These are phyloP conservation scores for Debaryomyces singareniensis DNA, from an alignment of 1,139 yeast genomes.

Conservation along the genomic window DNA sequence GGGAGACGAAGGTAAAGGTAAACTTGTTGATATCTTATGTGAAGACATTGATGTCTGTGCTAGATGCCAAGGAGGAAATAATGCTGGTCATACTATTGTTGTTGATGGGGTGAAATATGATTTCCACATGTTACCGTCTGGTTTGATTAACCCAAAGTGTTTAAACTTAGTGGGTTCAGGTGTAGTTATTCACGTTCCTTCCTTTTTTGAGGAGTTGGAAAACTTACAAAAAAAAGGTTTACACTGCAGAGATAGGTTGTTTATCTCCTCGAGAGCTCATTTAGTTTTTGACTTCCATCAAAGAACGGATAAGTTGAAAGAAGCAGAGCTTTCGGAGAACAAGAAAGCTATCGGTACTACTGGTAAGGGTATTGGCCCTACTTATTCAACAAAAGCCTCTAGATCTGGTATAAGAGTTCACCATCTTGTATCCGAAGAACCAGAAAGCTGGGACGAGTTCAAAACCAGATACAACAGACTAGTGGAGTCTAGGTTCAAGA, in stretches of 20 bases:
- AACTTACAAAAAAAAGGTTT: slow-evolving; percentile 78
- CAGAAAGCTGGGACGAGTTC: slow-evolving; percentile 91
- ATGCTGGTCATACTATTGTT: slow-evolving; percentile 98
- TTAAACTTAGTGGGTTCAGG: slow-evolving; percentile 90
- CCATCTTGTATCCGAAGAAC: slow-evolving; percentile 85
- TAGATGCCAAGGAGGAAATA: slow-evolving; percentile 98
- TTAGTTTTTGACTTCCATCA: slow-evolving; percentile 97
- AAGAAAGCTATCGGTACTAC: slow-evolving; percentile 97
- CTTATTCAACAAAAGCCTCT: slow-evolving; percentile 93
- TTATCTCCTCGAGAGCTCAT: slow-evolving; percentile 90
- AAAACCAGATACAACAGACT: slow-evolving; percentile 72
- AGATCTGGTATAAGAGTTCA: slow-evolving; percentile 97
- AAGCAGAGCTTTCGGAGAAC: slow-evolving; percentile 77
- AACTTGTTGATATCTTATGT: slow-evolving; percentile 88
- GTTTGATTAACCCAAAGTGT: slow-evolving; percentile 89
- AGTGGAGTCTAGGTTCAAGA: slow-evolving; percentile 70
- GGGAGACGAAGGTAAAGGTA: slow-evolving; percentile 99
- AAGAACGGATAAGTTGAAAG: slow-evolving; percentile 91
- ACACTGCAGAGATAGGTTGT: slow-evolving; percentile 71
- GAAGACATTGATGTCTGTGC: slow-evolving; percentile 96
- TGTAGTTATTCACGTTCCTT: slow-evolving; percentile 92
- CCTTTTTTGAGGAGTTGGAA: slow-evolving; percentile 82
- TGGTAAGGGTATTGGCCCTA: slow-evolving; percentile 98
- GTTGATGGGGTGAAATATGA: slow-evolving; percentile 85
- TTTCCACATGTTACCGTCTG: slow-evolving; percentile 98